Base-by-base conservation (phyloP, 371 early-diverging fungal species). In the Mortierella sp. region DNA sequence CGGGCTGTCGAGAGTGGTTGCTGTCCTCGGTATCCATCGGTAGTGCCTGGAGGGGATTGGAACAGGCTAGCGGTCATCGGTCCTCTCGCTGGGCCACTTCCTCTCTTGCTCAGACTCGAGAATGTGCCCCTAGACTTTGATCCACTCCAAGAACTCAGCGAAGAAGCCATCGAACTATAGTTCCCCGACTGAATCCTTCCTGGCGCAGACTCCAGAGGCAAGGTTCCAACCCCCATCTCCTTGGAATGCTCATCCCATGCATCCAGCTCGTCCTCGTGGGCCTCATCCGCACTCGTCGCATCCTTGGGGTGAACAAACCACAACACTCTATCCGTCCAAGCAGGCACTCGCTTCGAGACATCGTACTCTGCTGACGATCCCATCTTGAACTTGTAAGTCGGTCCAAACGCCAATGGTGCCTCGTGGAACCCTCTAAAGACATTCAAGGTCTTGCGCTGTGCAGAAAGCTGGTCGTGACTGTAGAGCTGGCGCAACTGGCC, bases 311-410 rank as follows among this genome's bases (percentile, higher is more conserved):
- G 79, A 24, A 74, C 82, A 72, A 44, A 81, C 86, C 85, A 92
- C 34, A 94, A 76, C 22, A 94, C 92, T 34, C 94, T 84, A 82
- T 94, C 94, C 14, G 93, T 92, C 92, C 93, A 94, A 3, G 89
- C 86, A 4, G 94, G 94, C 1, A 91, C 89, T 31, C 93, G 85
- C 48, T 77, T 73, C 64, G 88, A 87, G 39, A 77, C 48, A 58
- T 88, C 76, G 76, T 89, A 90, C 34, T 85, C 65, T 19, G 87
- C 74, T 52, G 55, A 29, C 31, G 87, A 83, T 4, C 88, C 88
- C 69, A 85, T 77, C 64, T 80, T 76, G 85, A 88, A 91, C 81
- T 94, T 94, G 89, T 90, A 94, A 0, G 94, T 93, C 24, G 94
- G 94, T 9, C 77, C 77, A 68, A 94, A 94, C 8, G 70, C 66